Conservation (phyloP, 768 basidiomycete genomes). For the Auricularia auricula-judae region DNA sequence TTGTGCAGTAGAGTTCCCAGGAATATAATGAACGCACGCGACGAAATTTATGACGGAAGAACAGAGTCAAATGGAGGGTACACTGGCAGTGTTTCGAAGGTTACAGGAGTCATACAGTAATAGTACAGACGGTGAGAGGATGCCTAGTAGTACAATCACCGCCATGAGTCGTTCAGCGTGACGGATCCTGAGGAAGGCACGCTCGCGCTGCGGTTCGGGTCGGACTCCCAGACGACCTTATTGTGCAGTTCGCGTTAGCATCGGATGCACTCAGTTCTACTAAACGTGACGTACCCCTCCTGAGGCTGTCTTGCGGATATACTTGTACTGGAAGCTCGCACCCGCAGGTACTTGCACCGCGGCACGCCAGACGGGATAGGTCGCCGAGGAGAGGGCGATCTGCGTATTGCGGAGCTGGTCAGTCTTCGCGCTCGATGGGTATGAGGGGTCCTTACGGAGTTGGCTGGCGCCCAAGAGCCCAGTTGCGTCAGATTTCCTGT, state of each 20-base stretch:
- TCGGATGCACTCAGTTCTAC: slow-evolving; percentile 11
- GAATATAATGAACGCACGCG: too few relatives aligned
- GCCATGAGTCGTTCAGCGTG: slow-evolving; percentile 34
- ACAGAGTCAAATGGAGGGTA: too few relatives aligned
- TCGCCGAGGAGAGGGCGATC: slow-evolving; percentile 41
- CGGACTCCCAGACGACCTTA: slow-evolving; percentile 50
- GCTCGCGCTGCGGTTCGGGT: slow-evolving; percentile 43
- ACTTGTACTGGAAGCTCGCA: slow-evolving; percentile 48
- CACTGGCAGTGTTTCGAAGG: too few relatives aligned
- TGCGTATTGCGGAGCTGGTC: slow-evolving; percentile 9
- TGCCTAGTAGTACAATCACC: slow-evolving; percentile 15
- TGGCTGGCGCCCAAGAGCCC: slow-evolving; percentile 37
- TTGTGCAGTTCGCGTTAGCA: not conserved
- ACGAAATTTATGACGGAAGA: too few relatives aligned
- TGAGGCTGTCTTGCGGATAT: slow-evolving; percentile 42
- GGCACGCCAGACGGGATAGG: slow-evolving; percentile 45
- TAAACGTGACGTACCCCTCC: slow-evolving; percentile 25
- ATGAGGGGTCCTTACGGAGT: slow-evolving; percentile 26
- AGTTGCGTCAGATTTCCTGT: slow-evolving; percentile 46
- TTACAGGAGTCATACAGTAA: too few relatives aligned
- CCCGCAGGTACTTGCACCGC: slow-evolving; percentile 38
- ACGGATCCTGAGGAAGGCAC: slow-evolving; percentile 29
- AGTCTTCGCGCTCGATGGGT: not conserved
- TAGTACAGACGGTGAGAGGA: too few relatives aligned
- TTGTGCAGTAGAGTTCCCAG: too few relatives aligned